These are phyloP conservation scores for Firmiana major DNA, from an alignment of 345 rosid species.

Conservation along the genomic window DNA sequence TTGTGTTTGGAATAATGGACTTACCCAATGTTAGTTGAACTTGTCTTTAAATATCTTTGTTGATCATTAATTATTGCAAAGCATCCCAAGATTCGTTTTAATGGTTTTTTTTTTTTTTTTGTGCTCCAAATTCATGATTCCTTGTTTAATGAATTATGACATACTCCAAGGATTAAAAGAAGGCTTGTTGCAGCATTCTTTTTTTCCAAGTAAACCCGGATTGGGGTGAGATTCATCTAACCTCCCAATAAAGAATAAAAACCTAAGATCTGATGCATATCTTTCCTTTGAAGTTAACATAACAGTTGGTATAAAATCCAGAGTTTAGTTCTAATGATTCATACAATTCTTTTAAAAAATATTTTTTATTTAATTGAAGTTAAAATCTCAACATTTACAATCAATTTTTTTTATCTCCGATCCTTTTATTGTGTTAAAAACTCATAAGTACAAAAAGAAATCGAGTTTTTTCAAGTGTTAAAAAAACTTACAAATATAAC, in stretches of 20 bases:
- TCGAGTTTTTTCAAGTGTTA: no score
- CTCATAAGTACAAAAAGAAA: no score
- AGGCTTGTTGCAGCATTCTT: slow-evolving; percentile 7
- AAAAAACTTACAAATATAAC: no score
- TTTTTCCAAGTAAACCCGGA: slow-evolving; percentile 21
- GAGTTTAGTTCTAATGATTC: no score
- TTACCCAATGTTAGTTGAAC: no score
- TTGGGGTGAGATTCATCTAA: slow-evolving; percentile 22
- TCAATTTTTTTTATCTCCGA: no score
- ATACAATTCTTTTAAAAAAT: no score
- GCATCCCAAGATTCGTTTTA: neutral
- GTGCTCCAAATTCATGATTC: neutral
- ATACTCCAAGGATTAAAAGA: slow-evolving; percentile 1
- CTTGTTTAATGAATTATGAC: slow-evolving; percentile 3
- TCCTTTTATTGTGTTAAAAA: no score
- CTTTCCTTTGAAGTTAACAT: slow-evolving; percentile 11
- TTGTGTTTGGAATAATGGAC: no score
- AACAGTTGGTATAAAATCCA: no score
- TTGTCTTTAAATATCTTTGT: neutral
- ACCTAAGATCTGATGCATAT: neutral
- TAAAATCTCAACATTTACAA: no score
- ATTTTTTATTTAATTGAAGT: no score
- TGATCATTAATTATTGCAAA: neutral
- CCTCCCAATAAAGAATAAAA: slow-evolving; percentile 21
- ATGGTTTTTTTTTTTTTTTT: neutral